Percentiles rank a stretch among this genome's conserved stretches.
Evolutionary conservation across 192 early-diverging fungal genomes (phyloP).

Genomic region (Backusella tarrabulga): DNA sequence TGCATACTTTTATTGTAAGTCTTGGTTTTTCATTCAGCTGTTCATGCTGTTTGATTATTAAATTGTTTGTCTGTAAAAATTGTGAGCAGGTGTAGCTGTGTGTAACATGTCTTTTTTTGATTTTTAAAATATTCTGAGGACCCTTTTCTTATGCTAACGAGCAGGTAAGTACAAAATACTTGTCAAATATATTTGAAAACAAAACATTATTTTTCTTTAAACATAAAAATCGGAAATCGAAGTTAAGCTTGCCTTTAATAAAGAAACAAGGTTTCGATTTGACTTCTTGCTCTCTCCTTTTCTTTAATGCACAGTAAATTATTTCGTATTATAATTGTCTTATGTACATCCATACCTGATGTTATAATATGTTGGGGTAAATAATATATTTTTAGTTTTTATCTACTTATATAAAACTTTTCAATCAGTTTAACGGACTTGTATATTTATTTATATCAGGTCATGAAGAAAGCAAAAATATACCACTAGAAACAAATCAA

Average conservation of each 20-base stretch:
- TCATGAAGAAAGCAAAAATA: not conserved
- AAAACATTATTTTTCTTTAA: not conserved
- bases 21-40: not conserved
- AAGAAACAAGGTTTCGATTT: not conserved
- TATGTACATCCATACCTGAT: not conserved
- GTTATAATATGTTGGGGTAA: not conserved
- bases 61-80: too few relatives aligned
- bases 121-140: too few relatives aligned
- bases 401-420: too few relatives aligned
- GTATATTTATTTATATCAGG: not conserved
- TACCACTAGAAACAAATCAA: not conserved
- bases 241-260: not conserved
- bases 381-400: not conserved
- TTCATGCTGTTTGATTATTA: not conserved
- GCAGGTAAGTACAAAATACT: too few relatives aligned
- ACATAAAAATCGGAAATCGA: not conserved
- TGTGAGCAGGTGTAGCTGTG: not conserved
- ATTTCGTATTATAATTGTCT: not conserved
- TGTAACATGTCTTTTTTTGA: not conserved
- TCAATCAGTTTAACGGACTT: not conserved
- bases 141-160: too few relatives aligned
- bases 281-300: not conserved
- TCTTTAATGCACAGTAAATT: not conserved
- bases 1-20: not conserved
- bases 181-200: not conserved